phyloP scores from a whole-genome alignment of 108 stramenopile species.

The Chaetoceros tenuissimus region DNA sequence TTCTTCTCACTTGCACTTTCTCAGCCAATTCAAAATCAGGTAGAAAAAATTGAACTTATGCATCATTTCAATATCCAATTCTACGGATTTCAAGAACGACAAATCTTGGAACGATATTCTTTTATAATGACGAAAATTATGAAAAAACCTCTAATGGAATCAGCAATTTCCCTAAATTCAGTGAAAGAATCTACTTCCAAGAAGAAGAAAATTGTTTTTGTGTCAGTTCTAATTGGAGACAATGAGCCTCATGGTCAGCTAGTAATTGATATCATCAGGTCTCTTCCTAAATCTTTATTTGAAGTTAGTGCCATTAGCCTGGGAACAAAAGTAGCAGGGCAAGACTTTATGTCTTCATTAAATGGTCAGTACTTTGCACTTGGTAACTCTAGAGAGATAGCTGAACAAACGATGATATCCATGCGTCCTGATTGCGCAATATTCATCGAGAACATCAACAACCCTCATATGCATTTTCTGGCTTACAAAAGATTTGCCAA shows the following conservation, averaged over 20 bases:
- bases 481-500: conserved; percentile 24
- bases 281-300: conserved; percentile 10
- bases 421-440: conserved; percentile 27
- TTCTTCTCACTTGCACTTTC: conserved; percentile 6
- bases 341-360: conserved; percentile 7
- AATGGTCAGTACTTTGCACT: conserved; percentile 12
- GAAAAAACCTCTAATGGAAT: conserved; percentile 4
- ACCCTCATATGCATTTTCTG: conserved; percentile 21
- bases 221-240: conserved; percentile 21
- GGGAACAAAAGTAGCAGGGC: conserved; percentile 6
- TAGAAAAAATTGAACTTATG: conserved; percentile 5
- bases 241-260: conserved; percentile 32
- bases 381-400: conserved; percentile 13
- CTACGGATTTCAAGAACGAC: conserved; percentile 17
- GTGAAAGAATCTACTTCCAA: neutral
- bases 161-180: conserved; percentile 12
- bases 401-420: conserved; percentile 11
- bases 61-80: conserved; percentile 23
- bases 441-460: conserved; percentile 24
- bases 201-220: conserved; percentile 25
- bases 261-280: conserved; percentile 18
- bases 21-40: conserved; percentile 6
- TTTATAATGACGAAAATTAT: conserved; percentile 12
- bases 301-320: conserved; percentile 16
- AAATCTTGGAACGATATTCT: conserved; percentile 6